These are phyloP conservation scores for Aureobasidium sp. DNA, from an alignment of 2,329 filamentous ascomycete species.

Conservation along the genomic window DNA sequence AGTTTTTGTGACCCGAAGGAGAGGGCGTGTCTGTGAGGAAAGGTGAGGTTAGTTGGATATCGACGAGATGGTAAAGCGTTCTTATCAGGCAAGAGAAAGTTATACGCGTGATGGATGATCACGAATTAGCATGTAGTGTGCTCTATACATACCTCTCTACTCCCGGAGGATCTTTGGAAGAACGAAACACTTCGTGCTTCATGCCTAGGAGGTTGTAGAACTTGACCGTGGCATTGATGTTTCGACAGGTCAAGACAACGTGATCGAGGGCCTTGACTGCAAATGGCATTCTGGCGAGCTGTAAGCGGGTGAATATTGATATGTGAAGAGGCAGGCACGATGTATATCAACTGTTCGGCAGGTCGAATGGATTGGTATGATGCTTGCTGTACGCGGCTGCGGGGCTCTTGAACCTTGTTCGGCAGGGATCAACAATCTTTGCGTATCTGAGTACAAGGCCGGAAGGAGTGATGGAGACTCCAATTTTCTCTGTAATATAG, in stretches of 20 bases:
- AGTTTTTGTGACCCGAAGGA: conserved; percentile 54
- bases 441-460: neutral
- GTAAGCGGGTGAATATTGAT: conserved; percentile 51
- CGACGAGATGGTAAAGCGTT: neutral
- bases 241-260: conserved; percentile 52
- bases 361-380: neutral
- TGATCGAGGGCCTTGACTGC: conserved; percentile 48
- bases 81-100: neutral
- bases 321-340: neutral
- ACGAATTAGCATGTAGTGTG: too few relatives aligned
- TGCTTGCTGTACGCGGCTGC: neutral
- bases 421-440: neutral
- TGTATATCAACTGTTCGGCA: too few relatives aligned
- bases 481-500: too few relatives aligned
- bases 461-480: neutral
- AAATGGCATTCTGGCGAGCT: conserved; percentile 15
- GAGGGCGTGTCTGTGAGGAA: conserved; percentile 43
- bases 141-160: conserved; percentile 12
- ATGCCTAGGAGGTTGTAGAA: conserved; percentile 56
- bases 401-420: neutral
- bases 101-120: too few relatives aligned
- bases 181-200: conserved; percentile 46
- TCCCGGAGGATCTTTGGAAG: conserved; percentile 20
- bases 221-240: conserved; percentile 41
- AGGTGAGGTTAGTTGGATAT: neutral